Base-by-base conservation (phyloP, 805 yeast genomes). In the Kazachstania bromeliacearum region DNA sequence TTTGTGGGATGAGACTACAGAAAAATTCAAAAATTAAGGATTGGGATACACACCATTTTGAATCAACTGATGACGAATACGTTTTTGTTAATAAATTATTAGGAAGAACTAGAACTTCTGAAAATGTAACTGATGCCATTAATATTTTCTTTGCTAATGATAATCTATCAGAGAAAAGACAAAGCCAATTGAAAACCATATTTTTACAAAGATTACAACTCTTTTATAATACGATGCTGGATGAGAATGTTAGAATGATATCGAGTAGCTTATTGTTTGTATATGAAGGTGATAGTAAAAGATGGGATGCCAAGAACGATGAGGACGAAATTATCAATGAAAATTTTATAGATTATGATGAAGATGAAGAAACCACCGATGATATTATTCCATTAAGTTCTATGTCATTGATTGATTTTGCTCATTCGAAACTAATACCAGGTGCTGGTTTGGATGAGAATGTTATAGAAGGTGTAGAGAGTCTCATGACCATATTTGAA, bases 1-100 rank as follows among this genome's bases (percentile, higher is more conserved):
- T 89, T 3, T 88, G 97, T 48, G 98, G 98, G 0, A 83, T 89
- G 89, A 78, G 77, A 42, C 57, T 79, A 4, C 67, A 56, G 44
- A 40, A 47, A 19, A 47, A 47, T 23, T 13, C 34, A 2, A 14
- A 10, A 10, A 40, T 38, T 4, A 33, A 37, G n/a, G 37, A 51
- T n/a, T 49, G 59, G 5, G 52, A 45, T 6, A 15, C 27, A 2
- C 20, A 37, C 3, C 46, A 42, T 33, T 40, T 33, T 26, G 45
- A 47, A 9, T 55, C 49, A 4, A 64, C 64, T 4, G 57, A 51
- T 5, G 65, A 64, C 3, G 66, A 61, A 2, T 77, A 78, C 46
- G 42, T 72, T 3, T 61, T 57, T 12, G 75, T 74, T 42, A 74
- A 81, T 48, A 89, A 87, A 56, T 48, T 59, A 38, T 87, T 68